A percentile compares a stretch with the other conserved stretches of the same genome.
These are phyloP conservation scores for Omphalotus olearius DNA, from an alignment of 1,284 basidiomycete genomes.

Conservation along the genomic window DNA sequence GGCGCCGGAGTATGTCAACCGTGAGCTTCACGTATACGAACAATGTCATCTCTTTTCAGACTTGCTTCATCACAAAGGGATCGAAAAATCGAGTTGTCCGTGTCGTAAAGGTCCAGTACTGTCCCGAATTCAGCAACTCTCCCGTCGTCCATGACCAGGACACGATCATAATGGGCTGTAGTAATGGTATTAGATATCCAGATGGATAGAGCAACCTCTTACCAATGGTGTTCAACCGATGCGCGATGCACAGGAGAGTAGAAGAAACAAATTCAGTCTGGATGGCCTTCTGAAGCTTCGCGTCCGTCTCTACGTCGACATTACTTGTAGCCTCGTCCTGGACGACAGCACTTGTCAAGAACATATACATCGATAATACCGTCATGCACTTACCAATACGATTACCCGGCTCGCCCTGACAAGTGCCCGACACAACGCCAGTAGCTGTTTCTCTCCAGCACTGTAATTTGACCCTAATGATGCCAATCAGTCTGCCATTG, in stretches of 20 bases:
- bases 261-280: slow-evolving; percentile 61
- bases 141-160: slow-evolving; percentile 74
- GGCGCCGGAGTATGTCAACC: not conserved
- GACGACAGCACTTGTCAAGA: slow-evolving; percentile 6
- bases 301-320: slow-evolving; percentile 80
- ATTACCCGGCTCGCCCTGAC: slow-evolving; percentile 72
- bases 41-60: slow-evolving; percentile 28
- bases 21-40: slow-evolving; percentile 10
- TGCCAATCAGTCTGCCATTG: not conserved
- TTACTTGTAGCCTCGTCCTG: slow-evolving; percentile 78
- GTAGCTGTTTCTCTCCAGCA: slow-evolving; percentile 75
- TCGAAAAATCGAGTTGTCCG: slow-evolving; percentile 67
- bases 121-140: slow-evolving; percentile 73
- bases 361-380: not conserved
- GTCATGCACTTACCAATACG: slow-evolving; percentile 47
- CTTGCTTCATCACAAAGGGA: slow-evolving; percentile 73
- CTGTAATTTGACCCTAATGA: slow-evolving; percentile 64
- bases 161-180: slow-evolving; percentile 67
- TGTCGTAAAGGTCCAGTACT: slow-evolving; percentile 70
- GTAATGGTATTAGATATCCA: not conserved
- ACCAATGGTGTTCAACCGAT: slow-evolving; percentile 75
- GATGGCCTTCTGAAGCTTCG: slow-evolving; percentile 73
- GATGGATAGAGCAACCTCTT: slow-evolving; percentile 18
- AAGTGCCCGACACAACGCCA: slow-evolving; percentile 70
- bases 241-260: slow-evolving; percentile 52